A percentile compares a stretch with the other conserved stretches of the same genome.
These are phyloP conservation scores for Phytophthora quininea DNA, from an alignment of 352 stramenopile species.

Conservation along the genomic window DNA sequence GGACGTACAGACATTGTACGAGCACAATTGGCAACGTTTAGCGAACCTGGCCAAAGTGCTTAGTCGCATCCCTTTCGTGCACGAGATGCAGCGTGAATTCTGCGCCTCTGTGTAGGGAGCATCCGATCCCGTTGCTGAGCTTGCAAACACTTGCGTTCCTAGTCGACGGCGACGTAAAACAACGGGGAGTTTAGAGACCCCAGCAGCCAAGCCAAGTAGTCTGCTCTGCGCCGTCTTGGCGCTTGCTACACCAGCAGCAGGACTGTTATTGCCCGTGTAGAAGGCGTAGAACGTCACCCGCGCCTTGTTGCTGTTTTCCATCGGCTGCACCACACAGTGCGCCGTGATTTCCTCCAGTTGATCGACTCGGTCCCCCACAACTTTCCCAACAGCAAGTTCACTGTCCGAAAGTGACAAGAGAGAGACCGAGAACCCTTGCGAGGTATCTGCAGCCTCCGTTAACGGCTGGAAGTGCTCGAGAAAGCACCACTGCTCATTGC, in stretches of 20 bases:
- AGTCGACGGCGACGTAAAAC: slow-evolving; percentile 46
- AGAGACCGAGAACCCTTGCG: slow-evolving; percentile 38
- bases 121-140: slow-evolving; percentile 5
- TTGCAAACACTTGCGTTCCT: slow-evolving; percentile 37
- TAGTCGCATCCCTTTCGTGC: slow-evolving; percentile 47
- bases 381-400: slow-evolving; percentile 42
- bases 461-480: slow-evolving; percentile 47
- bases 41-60: slow-evolving; percentile 26
- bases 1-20: slow-evolving; percentile 50
- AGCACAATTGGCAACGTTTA: slow-evolving; percentile 47
- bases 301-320: slow-evolving; percentile 25
- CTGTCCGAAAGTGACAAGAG: slow-evolving; percentile 33
- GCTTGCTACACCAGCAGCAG: slow-evolving; percentile 8
- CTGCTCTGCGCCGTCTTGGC: slow-evolving; percentile 33
- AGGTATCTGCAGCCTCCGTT: slow-evolving; percentile 9
- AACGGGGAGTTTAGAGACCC: slow-evolving; percentile 33
- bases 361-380: slow-evolving; percentile 36
- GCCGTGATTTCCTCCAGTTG: slow-evolving; percentile 47
- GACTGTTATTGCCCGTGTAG: slow-evolving; percentile 2
- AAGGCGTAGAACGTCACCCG: slow-evolving; percentile 43
- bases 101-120: slow-evolving; percentile 14
- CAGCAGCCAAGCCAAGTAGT: slow-evolving; percentile 32
- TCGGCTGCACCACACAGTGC: slow-evolving; percentile 38
- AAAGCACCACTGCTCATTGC: slow-evolving; percentile 59
- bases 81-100: slow-evolving; percentile 51